Percentiles rank a stretch among this genome's conserved stretches.
Conservation (phyloP, 371 early-diverging fungal species). For the Actinomortierella wolfii region DNA sequence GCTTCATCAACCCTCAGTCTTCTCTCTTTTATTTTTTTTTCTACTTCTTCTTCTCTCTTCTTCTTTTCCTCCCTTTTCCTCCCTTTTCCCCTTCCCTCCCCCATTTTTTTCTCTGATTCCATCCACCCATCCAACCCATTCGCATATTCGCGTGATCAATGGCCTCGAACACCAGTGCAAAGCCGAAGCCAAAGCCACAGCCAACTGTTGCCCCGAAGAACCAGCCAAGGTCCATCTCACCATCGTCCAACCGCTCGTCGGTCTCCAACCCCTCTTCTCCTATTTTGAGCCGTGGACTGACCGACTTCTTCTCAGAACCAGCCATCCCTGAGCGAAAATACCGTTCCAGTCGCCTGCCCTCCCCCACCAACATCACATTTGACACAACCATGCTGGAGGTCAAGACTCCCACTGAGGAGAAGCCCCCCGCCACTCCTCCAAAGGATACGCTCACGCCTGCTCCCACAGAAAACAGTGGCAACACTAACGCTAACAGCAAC, state of each 20-base stretch:
- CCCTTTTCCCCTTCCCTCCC: background rate
- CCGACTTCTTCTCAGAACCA: conserved; percentile 27
- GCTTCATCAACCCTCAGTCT: background rate
- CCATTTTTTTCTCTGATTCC: background rate
- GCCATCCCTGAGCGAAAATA: conserved; percentile 3
- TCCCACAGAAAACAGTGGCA: too few species aligned
- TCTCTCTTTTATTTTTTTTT: background rate
- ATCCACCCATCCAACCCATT: too few species aligned
- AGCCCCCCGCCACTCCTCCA: too few species aligned
- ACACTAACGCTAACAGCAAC: conserved; percentile 7
- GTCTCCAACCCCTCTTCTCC: too few species aligned
- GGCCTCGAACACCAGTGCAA: conserved; percentile 18
- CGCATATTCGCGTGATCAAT: conserved; percentile 2
- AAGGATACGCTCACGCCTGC: too few species aligned
- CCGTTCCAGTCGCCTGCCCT: background rate
- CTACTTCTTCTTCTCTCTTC: background rate
- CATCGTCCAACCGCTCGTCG: too few species aligned
- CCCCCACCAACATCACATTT: conserved; percentile 5
- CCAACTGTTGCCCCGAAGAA: too few species aligned
- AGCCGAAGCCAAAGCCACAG: conserved; percentile 17
- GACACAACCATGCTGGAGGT: conserved; percentile 17
- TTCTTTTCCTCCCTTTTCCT: background rate
- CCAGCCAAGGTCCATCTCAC: too few species aligned
- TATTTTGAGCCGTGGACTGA: too few species aligned
- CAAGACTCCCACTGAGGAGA: conserved; percentile 9